These are phyloP conservation scores for Pythium rhizo-oryzae DNA, from an alignment of 352 stramenopile genomes.

Conservation along the genomic window DNA sequence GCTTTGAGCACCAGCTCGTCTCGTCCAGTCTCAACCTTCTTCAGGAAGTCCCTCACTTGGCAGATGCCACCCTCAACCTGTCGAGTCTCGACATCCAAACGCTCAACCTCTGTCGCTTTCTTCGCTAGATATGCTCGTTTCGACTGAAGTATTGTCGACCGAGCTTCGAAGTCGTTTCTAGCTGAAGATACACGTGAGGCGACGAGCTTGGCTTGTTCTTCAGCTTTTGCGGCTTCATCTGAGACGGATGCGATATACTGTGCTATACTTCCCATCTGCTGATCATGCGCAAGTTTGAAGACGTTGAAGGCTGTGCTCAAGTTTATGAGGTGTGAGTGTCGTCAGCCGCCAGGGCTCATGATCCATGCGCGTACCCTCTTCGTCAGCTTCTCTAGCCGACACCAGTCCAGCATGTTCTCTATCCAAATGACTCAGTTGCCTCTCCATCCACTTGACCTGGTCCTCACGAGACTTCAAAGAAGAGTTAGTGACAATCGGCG, in stretches of 20 bases:
- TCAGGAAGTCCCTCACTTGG: neutral
- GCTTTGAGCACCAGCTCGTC: neutral
- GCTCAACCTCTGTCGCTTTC: neutral
- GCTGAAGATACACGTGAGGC: neutral
- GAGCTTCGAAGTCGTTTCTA: neutral
- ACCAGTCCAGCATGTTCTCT: neutral
- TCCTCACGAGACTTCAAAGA: slow-evolving; percentile 11
- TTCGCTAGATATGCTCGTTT: neutral
- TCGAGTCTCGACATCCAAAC: neutral
- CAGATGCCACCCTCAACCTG: neutral
- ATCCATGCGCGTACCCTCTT: neutral
- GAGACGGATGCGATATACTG: slow-evolving; percentile 3
- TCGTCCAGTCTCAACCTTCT: neutral
- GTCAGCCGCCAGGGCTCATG: neutral
- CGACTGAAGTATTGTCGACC: neutral
- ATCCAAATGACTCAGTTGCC: slow-evolving; percentile 1
- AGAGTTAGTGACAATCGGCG: too few species aligned
- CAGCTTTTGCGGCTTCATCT: neutral
- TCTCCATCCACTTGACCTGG: slow-evolving; percentile 1
- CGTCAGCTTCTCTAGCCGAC: neutral
- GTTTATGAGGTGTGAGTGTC: too few species aligned
- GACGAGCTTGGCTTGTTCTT: neutral
- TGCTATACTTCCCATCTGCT: neutral
- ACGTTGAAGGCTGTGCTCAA: neutral
- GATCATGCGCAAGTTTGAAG: neutral